These are phyloP conservation scores for Fomitopsis pinicola DNA, from an alignment of 1,284 basidiomycete species.

Conservation along the genomic window DNA sequence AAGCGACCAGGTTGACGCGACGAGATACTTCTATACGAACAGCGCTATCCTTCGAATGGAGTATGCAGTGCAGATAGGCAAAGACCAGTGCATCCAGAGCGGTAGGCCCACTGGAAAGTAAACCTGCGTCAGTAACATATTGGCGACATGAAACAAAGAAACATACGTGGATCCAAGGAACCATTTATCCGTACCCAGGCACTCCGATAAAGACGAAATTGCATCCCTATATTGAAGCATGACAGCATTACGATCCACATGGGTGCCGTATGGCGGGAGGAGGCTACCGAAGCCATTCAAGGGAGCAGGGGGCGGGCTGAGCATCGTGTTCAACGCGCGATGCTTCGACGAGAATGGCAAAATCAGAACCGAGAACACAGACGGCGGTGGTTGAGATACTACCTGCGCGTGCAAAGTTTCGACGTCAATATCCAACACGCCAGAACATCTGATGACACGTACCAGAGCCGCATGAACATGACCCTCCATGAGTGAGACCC, in stretches of 20 bases:
- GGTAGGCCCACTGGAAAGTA: conserved; percentile 54
- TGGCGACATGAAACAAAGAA: conserved; percentile 6
- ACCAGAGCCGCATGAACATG: conserved; percentile 72
- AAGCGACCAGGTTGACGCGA: conserved; percentile 68
- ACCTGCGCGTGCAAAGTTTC: conserved; percentile 29
- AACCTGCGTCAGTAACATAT: background rate
- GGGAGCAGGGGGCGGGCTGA: conserved; percentile 63
- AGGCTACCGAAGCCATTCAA: conserved; percentile 62
- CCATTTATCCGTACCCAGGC: conserved; percentile 72
- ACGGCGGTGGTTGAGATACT: conserved; percentile 39
- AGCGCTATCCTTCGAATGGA: conserved; percentile 46
- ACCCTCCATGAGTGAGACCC: conserved; percentile 72
- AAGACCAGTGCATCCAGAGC: conserved; percentile 75
- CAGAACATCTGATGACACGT: conserved; percentile 21
- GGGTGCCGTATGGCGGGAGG: conserved; percentile 55
- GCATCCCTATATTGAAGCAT: conserved; percentile 65
- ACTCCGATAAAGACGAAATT: conserved; percentile 64
- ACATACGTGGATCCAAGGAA: conserved; percentile 71
- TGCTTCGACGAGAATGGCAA: conserved; percentile 31
- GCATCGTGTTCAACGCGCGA: conserved; percentile 33
- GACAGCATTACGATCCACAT: conserved; percentile 44
- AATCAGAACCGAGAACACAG: conserved; percentile 32
- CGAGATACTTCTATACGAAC: conserved; percentile 60
- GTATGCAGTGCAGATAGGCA: conserved; percentile 68
- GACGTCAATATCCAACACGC: background rate